Base-by-base conservation (phyloP, 2,329 filamentous ascomycete species). In the Botrytis pseudocinerea region DNA sequence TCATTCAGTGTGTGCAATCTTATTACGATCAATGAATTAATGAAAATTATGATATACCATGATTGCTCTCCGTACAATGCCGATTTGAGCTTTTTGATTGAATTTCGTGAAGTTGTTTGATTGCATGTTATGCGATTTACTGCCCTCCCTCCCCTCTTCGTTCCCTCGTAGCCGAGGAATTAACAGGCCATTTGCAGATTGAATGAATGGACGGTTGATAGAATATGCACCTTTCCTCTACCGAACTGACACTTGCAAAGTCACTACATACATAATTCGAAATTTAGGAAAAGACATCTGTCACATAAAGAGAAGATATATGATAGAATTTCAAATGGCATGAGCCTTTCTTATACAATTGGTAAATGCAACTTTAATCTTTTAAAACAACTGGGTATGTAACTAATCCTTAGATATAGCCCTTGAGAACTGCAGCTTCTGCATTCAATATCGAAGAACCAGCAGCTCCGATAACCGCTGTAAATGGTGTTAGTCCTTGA, bases 401-500 rank as follows among this genome's bases (percentile, higher is more conserved):
- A 40, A 57, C 10, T n/a, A 28, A 16, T 35, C 65, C n/a, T 42
- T 69, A 69, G n/a, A 69, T 87, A 80, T 91, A 93, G 8, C 95
- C 95, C 85, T 97, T 97, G 77, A 98, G 88, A 18, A 97, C 91
- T 38, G 94, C 94, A 42, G 94, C 94, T 83, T 98, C 95, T 42
- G 95, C 94, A 80, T 98, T 98, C 78, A 98, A 83, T 83, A 98
- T 97, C 46, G 93, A 97, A 2, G 94, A 97, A 18, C 96, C 96
- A n/a, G 95, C 95, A 46, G 96, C 96, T 77, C 95, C 95, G 81
- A 99, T 95, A 72, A 99, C 92, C 75, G 95, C 91, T 90, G 73
- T 22, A 18, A 3, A 42, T 61, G n/a, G 18, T 72, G 79, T 70
- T 63, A 74, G 71, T 62, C 6, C 62, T 28, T 8, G n/a, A 14